Conservation (phyloP, 306 rosid species). For the Trifolium repens region DNA sequence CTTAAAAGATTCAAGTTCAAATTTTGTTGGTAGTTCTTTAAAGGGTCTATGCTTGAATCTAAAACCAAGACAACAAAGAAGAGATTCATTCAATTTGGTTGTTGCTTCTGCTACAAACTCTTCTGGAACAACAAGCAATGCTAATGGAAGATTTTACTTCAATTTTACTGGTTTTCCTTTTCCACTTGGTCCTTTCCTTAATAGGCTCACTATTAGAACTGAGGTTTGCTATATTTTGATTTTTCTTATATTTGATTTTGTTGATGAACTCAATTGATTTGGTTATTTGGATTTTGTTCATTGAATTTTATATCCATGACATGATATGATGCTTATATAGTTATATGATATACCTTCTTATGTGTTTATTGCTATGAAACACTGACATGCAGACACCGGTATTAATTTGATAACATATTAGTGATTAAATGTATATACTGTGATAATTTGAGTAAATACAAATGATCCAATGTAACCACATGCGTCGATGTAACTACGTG, state of each 20-base stretch:
- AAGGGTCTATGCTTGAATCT: constrained; percentile 56
- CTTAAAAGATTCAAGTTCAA: constrained; percentile 49
- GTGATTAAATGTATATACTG: no score
- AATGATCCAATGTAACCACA: no score
- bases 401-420: no score
- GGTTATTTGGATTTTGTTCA: background rate
- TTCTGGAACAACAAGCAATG: constrained; percentile 51
- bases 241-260: constrained; percentile 31
- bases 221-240: constrained; percentile 56
- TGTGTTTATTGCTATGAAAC: background rate
- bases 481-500: background rate
- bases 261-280: constrained; percentile 16
- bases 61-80: constrained; percentile 55
- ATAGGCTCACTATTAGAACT: constrained; percentile 76
- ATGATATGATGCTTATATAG: constrained; percentile 15
- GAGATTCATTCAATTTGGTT: constrained; percentile 53
- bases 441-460: no score
- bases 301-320: constrained; percentile 3
- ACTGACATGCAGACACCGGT: no score
- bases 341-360: constrained; percentile 7
- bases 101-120: constrained; percentile 63
- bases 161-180: constrained; percentile 96
- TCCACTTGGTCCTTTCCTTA: constrained; percentile 95
- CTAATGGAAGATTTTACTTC: constrained; percentile 82
- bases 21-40: constrained; percentile 54